Evolutionary conservation across 2,329 filamentous ascomycete genomes (phyloP), one percentile per base, ranked within the genome.

Genomic region (Trichoderma polysporum): DNA sequence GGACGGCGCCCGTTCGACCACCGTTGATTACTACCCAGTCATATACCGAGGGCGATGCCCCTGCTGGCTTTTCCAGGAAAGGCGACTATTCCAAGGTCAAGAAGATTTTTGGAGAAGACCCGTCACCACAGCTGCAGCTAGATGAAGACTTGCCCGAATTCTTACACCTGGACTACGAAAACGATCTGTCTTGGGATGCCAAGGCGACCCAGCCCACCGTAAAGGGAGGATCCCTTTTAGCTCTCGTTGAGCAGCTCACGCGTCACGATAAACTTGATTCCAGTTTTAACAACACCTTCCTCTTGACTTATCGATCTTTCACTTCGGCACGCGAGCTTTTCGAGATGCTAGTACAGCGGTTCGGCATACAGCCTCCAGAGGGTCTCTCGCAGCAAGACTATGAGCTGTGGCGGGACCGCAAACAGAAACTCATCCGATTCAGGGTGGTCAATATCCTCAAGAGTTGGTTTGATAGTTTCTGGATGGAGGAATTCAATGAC

Each of bases 391-490:
- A 87, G 63, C 80, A 86, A 45, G 93, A 98, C 70, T 93, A 91
- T 73, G 92, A 97, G 65, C 84, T 87, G 33, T 99, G 95, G 95
- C 88, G 91, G 39, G 93, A 97, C 76, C 90, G 90, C 76, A 99
- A 99, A 81, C 95, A 98, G 77, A 97, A 96, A 76, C 91, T 93
- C 5, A 97, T 98, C 69, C 88, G 95, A 39, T 97, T 99, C 81
- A 89, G 95, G 49, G 94, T 99, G 2, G 93, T 99, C 70, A 99
- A 98, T 75, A 98, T 97, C 70, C 82, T 99, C 56, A 98, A 98
- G 84, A 96, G 89, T 79, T 99, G 95, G 95, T 95, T 99, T 72
- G 95, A 98, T 76, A 94, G 91, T 73, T 98, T 95, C 78, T 99
- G 95, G 95, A 97, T 98, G 93, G 95, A 99, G 76, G 91, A 93